Evolutionary conservation across 352 stramenopile species (phyloP), one percentile per base, ranked within the genome.

Genomic region (Pilasporangium apinafurcum): DNA sequence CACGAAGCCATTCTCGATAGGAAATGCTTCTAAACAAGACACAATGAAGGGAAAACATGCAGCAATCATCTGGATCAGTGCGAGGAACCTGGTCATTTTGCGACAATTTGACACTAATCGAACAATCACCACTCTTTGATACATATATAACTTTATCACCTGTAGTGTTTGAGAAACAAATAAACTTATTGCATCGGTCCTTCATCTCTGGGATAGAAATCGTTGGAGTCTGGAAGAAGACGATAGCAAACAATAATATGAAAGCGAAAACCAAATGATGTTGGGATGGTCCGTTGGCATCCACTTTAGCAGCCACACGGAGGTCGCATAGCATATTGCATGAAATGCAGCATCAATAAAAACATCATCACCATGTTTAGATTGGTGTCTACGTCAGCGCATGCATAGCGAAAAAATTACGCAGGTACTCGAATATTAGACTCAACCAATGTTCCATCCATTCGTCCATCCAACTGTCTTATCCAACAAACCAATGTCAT

Each of bases 291-390:
- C n/a, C 22, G 34, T 20, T n/a, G 8, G 21, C 8, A n/a, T 44
- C 32, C 17, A n/a, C 7, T 25, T 77, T 68, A 93, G 53, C 82
- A 93, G 16, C 78, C 81, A 43, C 82, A 93, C 2, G 68, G 79
- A n/a, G 70, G 65, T 27, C 77, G 79, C 82, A 93, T 92, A 13
- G 78, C 74, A 50, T 92, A 88, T 48, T 91, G 79, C 76, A 93
- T 86, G 17, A 93, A 89, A 53, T 93, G 77, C 27, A 93, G 60
- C 53, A 90, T 40, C 42, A 93, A 57, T 63, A 93, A 72, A 53
- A 90, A 86, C 65, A 81, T 71, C 68, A 93, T 85, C 22, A 93
- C 48, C 53, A 79, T 80, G 65, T 90, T 92, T 17, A 93, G 65
- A 56, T 93, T 93, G 56, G 50, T 65, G 42, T 91, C 75, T 89